Conservation (phyloP, 2,329 filamentous ascomycete genomes). For the Fusarium metavorans region DNA sequence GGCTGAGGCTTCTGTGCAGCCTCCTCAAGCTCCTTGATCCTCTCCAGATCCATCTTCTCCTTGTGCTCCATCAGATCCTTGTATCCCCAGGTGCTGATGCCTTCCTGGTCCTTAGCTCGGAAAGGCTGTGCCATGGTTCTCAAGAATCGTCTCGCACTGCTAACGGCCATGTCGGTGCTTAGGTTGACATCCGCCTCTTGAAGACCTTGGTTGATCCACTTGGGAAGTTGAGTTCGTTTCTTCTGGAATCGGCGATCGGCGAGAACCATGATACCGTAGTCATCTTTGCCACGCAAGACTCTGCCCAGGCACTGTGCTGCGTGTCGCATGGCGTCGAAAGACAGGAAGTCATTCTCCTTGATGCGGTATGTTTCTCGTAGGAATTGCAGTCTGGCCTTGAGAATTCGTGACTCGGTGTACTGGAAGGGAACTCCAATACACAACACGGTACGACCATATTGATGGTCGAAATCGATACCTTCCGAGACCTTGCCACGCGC, state of each 20-base stretch:
- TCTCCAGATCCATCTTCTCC: slow-evolving; percentile 77
- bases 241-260: slow-evolving; percentile 94
- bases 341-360: slow-evolving; percentile 95
- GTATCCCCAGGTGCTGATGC: slow-evolving; percentile 91
- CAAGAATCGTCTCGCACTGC: slow-evolving; percentile 88
- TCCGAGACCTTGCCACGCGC: slow-evolving; percentile 97
- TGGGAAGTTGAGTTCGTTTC: slow-evolving; percentile 89
- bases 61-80: slow-evolving; percentile 83
- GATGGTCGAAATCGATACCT: slow-evolving; percentile 99
- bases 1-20: slow-evolving; percentile 43
- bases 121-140: slow-evolving; percentile 94
- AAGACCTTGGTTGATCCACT: slow-evolving; percentile 94
- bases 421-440: slow-evolving; percentile 98
- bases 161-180: slow-evolving; percentile 95
- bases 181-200: slow-evolving; percentile 88
- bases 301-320: slow-evolving; percentile 96
- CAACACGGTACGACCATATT: slow-evolving; percentile 94
- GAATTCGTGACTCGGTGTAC: slow-evolving; percentile 96
- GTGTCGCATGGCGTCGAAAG: slow-evolving; percentile 99
- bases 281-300: slow-evolving; percentile 94
- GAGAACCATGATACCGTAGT: slow-evolving; percentile 99
- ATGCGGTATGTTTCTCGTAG: slow-evolving; percentile 97
- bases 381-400: slow-evolving; percentile 96
- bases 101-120: slow-evolving; percentile 84
- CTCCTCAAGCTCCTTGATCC: slow-evolving; percentile 72